phyloP scores from a whole-genome alignment of 2,329 filamentous ascomycete species.

The Aspergillus ustus region DNA sequence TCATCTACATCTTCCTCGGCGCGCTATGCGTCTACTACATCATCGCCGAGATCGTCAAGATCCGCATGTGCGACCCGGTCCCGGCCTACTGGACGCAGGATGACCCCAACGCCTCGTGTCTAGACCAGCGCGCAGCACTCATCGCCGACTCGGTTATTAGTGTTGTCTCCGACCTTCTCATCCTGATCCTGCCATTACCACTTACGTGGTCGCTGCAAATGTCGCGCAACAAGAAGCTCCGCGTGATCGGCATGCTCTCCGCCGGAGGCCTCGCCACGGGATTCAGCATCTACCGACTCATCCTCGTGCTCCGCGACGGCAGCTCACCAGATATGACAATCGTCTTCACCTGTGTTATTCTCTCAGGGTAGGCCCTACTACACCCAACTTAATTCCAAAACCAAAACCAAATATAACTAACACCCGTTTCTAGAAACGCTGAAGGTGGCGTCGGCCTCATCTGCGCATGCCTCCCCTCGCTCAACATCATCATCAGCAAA shows the following conservation, averaged over 20 bases:
- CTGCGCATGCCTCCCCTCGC: slow-evolving; percentile 42
- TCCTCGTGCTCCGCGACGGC: slow-evolving; percentile 40
- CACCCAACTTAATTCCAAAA: no score
- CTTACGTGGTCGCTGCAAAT: slow-evolving; percentile 47
- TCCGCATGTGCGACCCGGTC: slow-evolving; percentile 44
- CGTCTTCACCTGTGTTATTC: slow-evolving; percentile 41
- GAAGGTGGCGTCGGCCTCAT: slow-evolving; percentile 44
- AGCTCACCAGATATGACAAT: slow-evolving; percentile 38
- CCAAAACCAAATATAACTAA: no score
- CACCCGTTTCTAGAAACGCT: no score
- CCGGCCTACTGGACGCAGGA: slow-evolving; percentile 39
- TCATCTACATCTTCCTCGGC: slow-evolving; percentile 42
- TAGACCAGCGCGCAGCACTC: slow-evolving; percentile 43
- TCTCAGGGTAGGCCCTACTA: slow-evolving; percentile 41
- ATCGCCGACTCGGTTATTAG: slow-evolving; percentile 47
- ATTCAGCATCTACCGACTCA: slow-evolving; percentile 45
- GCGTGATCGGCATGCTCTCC: slow-evolving; percentile 43
- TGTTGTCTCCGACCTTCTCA: slow-evolving; percentile 42
- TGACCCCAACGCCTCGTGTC: slow-evolving; percentile 32
- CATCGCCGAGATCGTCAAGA: slow-evolving; percentile 42
- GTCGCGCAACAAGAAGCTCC: slow-evolving; percentile 40
- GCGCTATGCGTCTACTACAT: slow-evolving; percentile 42
- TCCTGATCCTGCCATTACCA: slow-evolving; percentile 42
- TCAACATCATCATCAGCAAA: slow-evolving; percentile 37
- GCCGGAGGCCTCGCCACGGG: slow-evolving; percentile 45